Base-by-base conservation (phyloP, 805 yeast species). In the Ogataea ramenticola region DNA sequence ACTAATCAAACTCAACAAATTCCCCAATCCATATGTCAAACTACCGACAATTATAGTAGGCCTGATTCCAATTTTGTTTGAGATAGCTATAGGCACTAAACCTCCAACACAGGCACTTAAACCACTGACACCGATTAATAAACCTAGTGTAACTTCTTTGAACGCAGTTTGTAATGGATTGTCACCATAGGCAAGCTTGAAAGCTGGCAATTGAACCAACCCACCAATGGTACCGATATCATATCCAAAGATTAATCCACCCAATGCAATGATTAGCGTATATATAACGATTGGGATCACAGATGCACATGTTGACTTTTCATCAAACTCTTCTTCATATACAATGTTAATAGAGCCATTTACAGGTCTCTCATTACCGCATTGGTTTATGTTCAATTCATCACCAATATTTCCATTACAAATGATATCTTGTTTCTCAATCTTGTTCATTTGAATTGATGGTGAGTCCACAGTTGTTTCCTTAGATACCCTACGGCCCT, bases 191-290 rank as follows among this genome's bases (percentile, higher is more conserved):
- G 41, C 46, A 3, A 16, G 7, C 27, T 36, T 45, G 44, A 64
- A 64, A 4, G 53, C 32, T 4, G 65, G 60, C 41, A 61, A 48
- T 36, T 60, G 62, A 14, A 64, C 45, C 21, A 63, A 31, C 0
- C 66, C 68, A 5, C 68, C 68, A 39, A 65, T 51, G 1, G 61
- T 60, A 1, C 70, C 70, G 29, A 65, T 62, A 49, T 65, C 70
- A 46, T 55, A 62, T 1, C 70, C 70, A 42, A 62, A 65, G 1
- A 61, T 43, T 7, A 65, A 49, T 2, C 69, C 70, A 11, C 66
- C 62, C 3, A 57, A 39, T 7, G 64, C 54, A 21, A 64, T 58
- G 6, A 53, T 46, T 3, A 55, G 30, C 3, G 63, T 49, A 46
- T 48, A 64, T 4, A 43, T 9, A 2, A 55, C 50, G 11, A 37